Conservation (phyloP, 192 early-diverging fungal genomes). For the Polychytrium aggregatum region DNA sequence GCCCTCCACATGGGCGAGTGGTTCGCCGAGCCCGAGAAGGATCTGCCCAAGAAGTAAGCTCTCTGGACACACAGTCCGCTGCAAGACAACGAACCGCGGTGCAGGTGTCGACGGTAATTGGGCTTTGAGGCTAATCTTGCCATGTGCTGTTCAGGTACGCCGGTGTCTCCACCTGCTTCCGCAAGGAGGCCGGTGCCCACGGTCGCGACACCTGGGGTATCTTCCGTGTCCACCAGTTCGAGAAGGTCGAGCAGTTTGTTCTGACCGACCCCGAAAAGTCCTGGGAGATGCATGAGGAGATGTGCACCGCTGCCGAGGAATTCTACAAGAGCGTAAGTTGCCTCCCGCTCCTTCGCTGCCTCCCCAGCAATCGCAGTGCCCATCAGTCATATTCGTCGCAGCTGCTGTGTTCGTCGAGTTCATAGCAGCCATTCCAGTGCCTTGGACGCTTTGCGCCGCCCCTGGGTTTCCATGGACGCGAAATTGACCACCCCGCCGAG, state of each 20-base stretch:
- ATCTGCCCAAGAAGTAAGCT: slow-evolving; percentile 69
- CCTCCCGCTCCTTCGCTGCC: background rate
- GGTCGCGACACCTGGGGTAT: slow-evolving; percentile 98
- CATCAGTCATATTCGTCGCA: no score
- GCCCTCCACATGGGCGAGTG: slow-evolving; percentile 93
- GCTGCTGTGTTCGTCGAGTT: no score
- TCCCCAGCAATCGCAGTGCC: background rate
- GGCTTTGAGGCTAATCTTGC: no score
- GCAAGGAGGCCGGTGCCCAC: slow-evolving; percentile 97
- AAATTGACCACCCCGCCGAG: no score
- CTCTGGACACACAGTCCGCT: no score
- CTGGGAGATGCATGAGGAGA: slow-evolving; percentile 97
- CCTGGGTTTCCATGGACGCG: no score
- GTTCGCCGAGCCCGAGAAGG: slow-evolving; percentile 83
- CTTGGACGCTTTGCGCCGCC: no score
- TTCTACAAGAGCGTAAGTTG: slow-evolving; percentile 70
- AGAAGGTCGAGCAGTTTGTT: slow-evolving; percentile 99
- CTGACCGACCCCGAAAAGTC: slow-evolving; percentile 93
- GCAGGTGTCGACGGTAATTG: no score
- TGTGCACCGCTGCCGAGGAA: slow-evolving; percentile 82
- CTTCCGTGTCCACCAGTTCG: slow-evolving; percentile 99
- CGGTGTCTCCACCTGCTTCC: slow-evolving; percentile 97
- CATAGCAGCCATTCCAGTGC: no score
- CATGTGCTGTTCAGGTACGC: no score
- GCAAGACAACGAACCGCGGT: no score